Evolutionary conservation across 2,329 filamentous ascomycete species (phyloP).

Genomic region (Cryphonectria radicalis): DNA sequence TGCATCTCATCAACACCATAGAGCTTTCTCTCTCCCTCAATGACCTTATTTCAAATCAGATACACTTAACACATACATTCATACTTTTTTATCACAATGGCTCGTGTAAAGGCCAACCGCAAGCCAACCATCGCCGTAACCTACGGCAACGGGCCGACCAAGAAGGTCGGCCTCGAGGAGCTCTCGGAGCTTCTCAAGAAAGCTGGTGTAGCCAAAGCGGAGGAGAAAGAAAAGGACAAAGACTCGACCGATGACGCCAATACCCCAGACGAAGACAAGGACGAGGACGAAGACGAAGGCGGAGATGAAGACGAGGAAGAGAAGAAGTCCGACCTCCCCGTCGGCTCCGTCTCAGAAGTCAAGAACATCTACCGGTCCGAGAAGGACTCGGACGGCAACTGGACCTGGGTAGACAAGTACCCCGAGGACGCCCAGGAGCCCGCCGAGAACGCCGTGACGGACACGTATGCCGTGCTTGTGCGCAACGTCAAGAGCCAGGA

Average conservation of each 20-base stretch:
- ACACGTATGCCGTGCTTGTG: constrained; percentile 63
- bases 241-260: neutral
- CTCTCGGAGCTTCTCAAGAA: constrained; percentile 13
- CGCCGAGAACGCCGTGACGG: constrained; percentile 64
- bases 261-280: neutral
- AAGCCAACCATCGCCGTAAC: constrained; percentile 24
- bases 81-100: constrained; percentile 12
- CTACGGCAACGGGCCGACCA: constrained; percentile 9
- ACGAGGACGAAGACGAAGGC: constrained; percentile 7
- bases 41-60: neutral
- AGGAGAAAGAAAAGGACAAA: neutral
- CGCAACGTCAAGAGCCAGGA: constrained; percentile 62
- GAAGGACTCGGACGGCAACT: constrained; percentile 53
- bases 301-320: constrained; percentile 13
- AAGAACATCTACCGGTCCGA: constrained; percentile 48
- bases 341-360: constrained; percentile 44
- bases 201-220: neutral
- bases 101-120: neutral
- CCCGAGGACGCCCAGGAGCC: constrained; percentile 59
- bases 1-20: neutral
- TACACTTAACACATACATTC: neutral
- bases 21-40: neutral
- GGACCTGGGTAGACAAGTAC: constrained; percentile 60
- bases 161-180: constrained; percentile 15
- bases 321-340: constrained; percentile 22